phyloP scores from a whole-genome alignment of 2,329 filamentous ascomycete genomes.

The Calonectria naviculata region DNA sequence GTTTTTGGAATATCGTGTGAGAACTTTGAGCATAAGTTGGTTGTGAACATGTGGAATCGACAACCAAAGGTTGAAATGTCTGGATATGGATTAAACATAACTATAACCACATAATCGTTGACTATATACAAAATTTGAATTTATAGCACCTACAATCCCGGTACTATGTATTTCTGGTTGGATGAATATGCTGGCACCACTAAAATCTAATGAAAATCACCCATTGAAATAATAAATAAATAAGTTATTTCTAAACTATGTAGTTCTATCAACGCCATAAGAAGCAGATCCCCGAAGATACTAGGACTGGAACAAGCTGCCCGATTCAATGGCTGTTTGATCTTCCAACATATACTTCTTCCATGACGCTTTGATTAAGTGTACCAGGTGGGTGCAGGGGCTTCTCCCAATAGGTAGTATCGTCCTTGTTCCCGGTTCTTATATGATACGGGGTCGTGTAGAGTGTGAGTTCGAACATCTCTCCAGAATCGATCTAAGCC shows the following conservation, averaged over 20 bases:
- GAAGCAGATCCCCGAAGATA: no score
- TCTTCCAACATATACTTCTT: no score
- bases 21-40: background rate
- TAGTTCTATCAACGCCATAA: no score
- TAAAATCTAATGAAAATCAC: no score
- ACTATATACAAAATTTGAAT: background rate
- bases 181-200: no score
- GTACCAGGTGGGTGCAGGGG: slow-evolving; percentile 71
- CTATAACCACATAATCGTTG: background rate
- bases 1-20: background rate
- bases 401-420: slow-evolving; percentile 66
- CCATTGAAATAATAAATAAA: no score
- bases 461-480: slow-evolving; percentile 72
- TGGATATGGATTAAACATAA: background rate
- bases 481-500: slow-evolving; percentile 75
- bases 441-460: slow-evolving; percentile 76
- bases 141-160: no score
- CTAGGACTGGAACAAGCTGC: no score
- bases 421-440: slow-evolving; percentile 72
- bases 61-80: background rate
- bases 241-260: no score
- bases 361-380: slow-evolving; percentile 50
- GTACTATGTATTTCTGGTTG: no score
- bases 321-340: no score
- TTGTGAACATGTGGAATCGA: background rate